These are phyloP conservation scores for Thuja plicata DNA, from an alignment of 83 land plant species.

Conservation along the genomic window DNA sequence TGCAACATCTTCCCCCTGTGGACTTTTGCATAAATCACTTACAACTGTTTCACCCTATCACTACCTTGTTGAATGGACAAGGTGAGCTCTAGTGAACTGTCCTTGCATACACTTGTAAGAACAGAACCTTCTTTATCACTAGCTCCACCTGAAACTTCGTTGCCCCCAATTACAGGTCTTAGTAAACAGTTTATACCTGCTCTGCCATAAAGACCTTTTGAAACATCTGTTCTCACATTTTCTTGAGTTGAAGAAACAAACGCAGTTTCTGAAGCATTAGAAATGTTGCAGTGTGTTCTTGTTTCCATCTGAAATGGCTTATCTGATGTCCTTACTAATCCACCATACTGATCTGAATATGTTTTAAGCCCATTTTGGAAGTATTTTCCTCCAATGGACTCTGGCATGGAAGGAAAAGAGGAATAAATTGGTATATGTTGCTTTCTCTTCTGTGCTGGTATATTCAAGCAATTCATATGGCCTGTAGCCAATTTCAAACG, in stretches of 20 bases:
- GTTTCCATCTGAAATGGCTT: not conserved
- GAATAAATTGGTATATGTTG: not conserved
- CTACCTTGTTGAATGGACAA: not conserved
- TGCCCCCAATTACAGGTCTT: not conserved
- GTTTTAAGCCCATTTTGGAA: not conserved
- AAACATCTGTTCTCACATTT: not conserved
- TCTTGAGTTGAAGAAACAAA: not conserved
- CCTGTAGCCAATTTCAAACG: not conserved
- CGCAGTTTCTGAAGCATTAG: not conserved
- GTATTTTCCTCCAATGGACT: not conserved
- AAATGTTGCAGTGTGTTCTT: not conserved
- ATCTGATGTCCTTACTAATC: not conserved
- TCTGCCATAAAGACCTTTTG: not conserved
- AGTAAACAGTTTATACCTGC: not conserved
- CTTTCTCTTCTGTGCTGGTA: not conserved
- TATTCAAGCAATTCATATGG: not conserved
- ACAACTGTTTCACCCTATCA: not conserved
- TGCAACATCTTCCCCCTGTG: not conserved
- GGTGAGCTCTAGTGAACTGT: not conserved
- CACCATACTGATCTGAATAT: not conserved
- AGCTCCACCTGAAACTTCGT: not conserved
- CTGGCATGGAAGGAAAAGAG: not conserved
- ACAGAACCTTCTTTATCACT: conserved; percentile 1
- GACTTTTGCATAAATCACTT: not conserved
- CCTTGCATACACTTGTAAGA: not conserved